Conservation (phyloP, 2,329 filamentous ascomycete genomes). For the Aspergillus glaucus region DNA sequence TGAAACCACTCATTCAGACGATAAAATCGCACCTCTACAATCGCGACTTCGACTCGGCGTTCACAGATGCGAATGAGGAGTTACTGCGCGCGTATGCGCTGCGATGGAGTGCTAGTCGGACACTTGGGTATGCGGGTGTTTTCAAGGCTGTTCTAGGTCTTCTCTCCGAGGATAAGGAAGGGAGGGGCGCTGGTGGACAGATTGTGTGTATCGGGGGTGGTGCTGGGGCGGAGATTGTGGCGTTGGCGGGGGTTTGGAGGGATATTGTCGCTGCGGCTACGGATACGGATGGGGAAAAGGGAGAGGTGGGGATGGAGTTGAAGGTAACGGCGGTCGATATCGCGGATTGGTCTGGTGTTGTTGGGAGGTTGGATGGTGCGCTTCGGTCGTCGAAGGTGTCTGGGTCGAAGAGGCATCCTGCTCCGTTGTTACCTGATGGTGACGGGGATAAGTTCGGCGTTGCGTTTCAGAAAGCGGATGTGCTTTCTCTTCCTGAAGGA, state of each 20-base stretch:
- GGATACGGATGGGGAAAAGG: background rate
- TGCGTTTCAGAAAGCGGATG: constrained; percentile 46
- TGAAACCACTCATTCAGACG: constrained; percentile 60
- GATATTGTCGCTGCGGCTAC: constrained; percentile 21
- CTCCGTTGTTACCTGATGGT: constrained; percentile 20
- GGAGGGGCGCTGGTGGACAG: background rate
- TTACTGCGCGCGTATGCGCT: constrained; percentile 77
- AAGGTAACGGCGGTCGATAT: constrained; percentile 67
- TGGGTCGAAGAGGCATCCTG: constrained; percentile 19
- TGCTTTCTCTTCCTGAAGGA: constrained; percentile 38
- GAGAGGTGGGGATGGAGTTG: background rate
- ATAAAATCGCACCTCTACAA: constrained; percentile 82
- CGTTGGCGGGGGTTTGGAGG: constrained; percentile 51
- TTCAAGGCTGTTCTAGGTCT: constrained; percentile 35
- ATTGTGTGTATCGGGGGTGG: constrained; percentile 59
- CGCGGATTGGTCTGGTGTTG: constrained; percentile 66
- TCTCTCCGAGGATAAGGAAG: background rate
- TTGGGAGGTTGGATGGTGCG: constrained; percentile 51
- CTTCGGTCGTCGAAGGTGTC: constrained; percentile 41
- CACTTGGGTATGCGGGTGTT: constrained; percentile 70
- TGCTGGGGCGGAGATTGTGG: constrained; percentile 61
- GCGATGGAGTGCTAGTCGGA: constrained; percentile 82
- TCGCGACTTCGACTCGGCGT: constrained; percentile 76
- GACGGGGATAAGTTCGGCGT: constrained; percentile 20
- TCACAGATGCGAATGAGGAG: constrained; percentile 56